Base-by-base conservation (phyloP, 2,329 filamentous ascomycete species). In the Cytospora piceae region DNA sequence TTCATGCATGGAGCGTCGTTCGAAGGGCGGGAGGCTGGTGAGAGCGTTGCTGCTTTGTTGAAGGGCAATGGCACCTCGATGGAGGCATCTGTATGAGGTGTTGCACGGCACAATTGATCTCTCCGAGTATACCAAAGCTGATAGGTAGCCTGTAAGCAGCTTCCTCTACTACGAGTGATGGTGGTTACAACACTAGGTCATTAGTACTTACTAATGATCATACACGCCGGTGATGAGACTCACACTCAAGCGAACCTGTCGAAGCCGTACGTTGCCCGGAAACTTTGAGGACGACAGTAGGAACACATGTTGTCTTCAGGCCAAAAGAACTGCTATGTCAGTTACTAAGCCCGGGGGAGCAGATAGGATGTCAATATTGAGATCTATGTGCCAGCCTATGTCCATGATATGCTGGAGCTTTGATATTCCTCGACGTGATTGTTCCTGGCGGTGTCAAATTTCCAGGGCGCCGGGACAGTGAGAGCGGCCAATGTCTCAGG, bases 1-100 rank as follows among this genome's bases (percentile, higher is more conserved):
- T 90, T 87, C 74, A 70, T 90, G 72, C 88, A 90, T 32, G 86
- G 85, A 0, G 85, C 85, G 0, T 88, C 80, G 75, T 86, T 80
- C 46, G 85, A 88, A 70, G 86, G 86, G 0, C 77, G 78, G 1
- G 78, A 81, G 7, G 82, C 79, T 0, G 86, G 82, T 0, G 73
- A 77, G 51, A 76, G 76, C 1, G 75, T 85, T 42, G 81, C 80
- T 1, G 76, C 71, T 9, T 73, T 77, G 56, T 61, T 81, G 4
- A 70, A 70, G 22, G 69, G 69, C 15, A 72, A 73, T 58, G 69
- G 58, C 53, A 73, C 32, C 42, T 57, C 55, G 8, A 73, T 74
- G 72, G 51, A 57, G 22, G 58, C 68, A 8, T 78, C n/a, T n/a
- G n/a, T n/a, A 78, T 60, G 58, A 73, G 9, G 64, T 71, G 4